Conservation (phyloP, 2,329 filamentous ascomycete genomes). For the Endothia cerciana region DNA sequence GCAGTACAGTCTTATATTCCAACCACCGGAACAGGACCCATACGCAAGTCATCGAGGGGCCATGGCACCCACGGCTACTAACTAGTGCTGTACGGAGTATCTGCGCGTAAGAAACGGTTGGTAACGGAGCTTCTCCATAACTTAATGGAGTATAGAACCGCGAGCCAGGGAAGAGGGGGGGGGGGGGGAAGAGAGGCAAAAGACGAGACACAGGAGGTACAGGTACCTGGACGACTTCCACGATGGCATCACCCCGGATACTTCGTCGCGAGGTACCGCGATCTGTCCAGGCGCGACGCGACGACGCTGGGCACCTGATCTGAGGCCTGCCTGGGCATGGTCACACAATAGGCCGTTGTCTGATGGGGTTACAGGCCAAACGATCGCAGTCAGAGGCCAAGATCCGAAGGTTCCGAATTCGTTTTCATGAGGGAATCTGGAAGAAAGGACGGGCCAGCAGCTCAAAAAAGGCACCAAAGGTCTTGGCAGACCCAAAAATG, state of each 20-base stretch:
- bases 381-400: slow-evolving; percentile 1
- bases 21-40: neutral
- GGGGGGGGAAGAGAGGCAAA: neutral
- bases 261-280: slow-evolving; percentile 8
- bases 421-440: neutral
- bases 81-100: neutral
- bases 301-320: neutral
- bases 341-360: neutral
- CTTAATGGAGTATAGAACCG: slow-evolving; percentile 4
- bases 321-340: neutral
- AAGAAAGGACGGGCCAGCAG: neutral
- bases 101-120: slow-evolving; percentile 2
- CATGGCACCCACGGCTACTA: neutral
- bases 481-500: slow-evolving; percentile 5
- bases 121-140: neutral
- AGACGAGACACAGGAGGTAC: neutral
- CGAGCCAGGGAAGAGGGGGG: slow-evolving; percentile 1
- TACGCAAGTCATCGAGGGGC: slow-evolving; percentile 17
- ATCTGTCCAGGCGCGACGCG: neutral
- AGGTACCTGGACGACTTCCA: neutral
- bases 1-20: slow-evolving; percentile 8
- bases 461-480: neutral
- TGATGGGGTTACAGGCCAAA: neutral
- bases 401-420: slow-evolving; percentile 14
- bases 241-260: slow-evolving; percentile 1